Conservation (phyloP, 306 rosid species). For the Casuarina glauca region DNA sequence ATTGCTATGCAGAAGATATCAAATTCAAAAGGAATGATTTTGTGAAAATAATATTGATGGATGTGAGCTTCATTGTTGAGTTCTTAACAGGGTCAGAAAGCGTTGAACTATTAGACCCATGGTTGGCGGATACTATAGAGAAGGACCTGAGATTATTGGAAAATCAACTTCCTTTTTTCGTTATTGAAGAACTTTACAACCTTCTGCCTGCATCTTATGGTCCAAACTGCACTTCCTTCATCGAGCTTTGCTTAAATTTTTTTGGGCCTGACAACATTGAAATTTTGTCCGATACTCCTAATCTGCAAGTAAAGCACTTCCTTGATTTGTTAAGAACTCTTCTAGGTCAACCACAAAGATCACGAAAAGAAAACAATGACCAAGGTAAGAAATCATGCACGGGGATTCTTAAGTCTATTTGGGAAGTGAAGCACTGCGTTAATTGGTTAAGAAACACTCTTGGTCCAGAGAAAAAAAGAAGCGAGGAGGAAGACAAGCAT, state of each 20-base stretch:
- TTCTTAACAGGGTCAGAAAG: no score
- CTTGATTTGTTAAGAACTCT: background rate
- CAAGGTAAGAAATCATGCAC: accelerated
- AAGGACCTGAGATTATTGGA: conserved; percentile 4
- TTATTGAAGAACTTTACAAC: background rate
- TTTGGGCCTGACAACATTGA: accelerated
- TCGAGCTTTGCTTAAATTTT: accelerated
- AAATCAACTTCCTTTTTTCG: conserved; percentile 23
- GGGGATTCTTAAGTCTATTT: no score
- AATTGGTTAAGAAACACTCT: no score
- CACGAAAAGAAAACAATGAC: accelerated
- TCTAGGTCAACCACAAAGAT: background rate
- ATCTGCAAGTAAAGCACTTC: background rate
- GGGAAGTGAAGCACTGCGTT: no score
- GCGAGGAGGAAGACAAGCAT: no score
- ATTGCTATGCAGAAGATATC: background rate
- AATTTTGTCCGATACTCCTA: accelerated
- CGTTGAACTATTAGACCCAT: no score
- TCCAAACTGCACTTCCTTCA: background rate
- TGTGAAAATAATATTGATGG: background rate
- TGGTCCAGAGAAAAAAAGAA: no score
- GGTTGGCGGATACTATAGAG: background rate
- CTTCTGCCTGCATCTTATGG: background rate
- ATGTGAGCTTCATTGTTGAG: conserved; percentile 6
- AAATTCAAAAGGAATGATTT: background rate